phyloP scores from a whole-genome alignment of 805 yeast genomes.

The Metschnikowia kunwiensis region DNA sequence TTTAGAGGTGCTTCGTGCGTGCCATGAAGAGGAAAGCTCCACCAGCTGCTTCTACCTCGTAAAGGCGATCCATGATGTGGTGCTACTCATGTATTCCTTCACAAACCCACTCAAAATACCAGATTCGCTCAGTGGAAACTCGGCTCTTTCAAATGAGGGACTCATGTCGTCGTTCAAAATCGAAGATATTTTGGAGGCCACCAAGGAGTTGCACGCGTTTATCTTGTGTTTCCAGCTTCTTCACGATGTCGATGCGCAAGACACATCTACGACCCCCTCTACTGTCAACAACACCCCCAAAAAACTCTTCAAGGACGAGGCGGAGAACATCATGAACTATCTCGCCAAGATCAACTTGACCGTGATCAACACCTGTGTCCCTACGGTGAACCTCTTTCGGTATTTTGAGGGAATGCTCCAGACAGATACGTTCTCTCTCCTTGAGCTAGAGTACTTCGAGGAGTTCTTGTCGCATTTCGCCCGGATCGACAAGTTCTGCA shows the following conservation, averaged over 20 bases:
- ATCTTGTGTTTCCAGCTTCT: constrained; percentile 3
- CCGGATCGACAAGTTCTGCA: constrained; percentile 8
- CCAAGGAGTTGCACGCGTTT: constrained; percentile 7
- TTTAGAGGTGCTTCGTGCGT: constrained; percentile 10
- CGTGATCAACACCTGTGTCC: constrained; percentile 16
- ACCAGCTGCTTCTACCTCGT: constrained; percentile 13
- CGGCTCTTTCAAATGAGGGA: constrained; percentile 1
- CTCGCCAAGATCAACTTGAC: constrained; percentile 13
- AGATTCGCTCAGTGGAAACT: constrained; percentile 5
- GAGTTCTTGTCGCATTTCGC: constrained; percentile 16
- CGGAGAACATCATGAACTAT: constrained; percentile 8
- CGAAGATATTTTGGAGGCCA: constrained; percentile 9
- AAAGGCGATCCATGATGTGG: constrained; percentile 12
- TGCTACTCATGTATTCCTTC: constrained; percentile 13
- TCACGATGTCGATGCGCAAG: neutral
- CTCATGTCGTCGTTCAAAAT: constrained; percentile 4
- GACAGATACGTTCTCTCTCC: constrained; percentile 5
- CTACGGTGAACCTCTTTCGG: constrained; percentile 29
- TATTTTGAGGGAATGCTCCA: constrained; percentile 27
- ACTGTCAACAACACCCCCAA: constrained; percentile 13
- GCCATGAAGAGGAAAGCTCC: constrained; percentile 7
- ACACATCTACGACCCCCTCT: neutral
- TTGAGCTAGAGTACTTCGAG: constrained; percentile 17
- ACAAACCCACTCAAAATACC: constrained; percentile 17
- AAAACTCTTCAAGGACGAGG: constrained; percentile 9